phyloP scores from a whole-genome alignment of 2,329 filamentous ascomycete genomes.

The Talaromyces sp. region DNA sequence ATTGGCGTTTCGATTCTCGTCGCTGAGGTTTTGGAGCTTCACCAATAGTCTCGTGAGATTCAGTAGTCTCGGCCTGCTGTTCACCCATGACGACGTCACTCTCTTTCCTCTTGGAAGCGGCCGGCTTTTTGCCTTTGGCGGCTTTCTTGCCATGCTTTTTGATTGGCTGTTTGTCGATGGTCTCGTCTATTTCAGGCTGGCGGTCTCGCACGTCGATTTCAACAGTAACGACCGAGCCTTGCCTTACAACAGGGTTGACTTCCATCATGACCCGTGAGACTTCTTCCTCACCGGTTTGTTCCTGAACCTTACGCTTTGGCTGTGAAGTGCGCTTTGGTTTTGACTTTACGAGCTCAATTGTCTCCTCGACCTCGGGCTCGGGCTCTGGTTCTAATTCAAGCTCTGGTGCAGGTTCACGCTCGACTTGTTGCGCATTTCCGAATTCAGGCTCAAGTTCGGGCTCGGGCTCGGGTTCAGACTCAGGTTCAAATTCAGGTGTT shows the following conservation, averaged over 20 bases:
- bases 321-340: not conserved
- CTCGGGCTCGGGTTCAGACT: not conserved
- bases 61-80: constrained; percentile 12
- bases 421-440: not conserved
- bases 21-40: constrained; percentile 5
- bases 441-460: not conserved
- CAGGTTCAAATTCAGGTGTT: constrained; percentile 2
- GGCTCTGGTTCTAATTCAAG: constrained; percentile 11
- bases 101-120: constrained; percentile 8
- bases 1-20: constrained; percentile 1
- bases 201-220: constrained; percentile 29
- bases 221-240: constrained; percentile 31
- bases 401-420: constrained; percentile 16
- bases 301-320: not conserved
- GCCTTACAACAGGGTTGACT: constrained; percentile 12
- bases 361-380: not conserved
- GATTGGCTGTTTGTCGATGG: constrained; percentile 19
- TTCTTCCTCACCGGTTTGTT: not conserved
- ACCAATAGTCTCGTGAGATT: constrained; percentile 12
- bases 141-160: constrained; percentile 31
- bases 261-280: not conserved
- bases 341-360: not conserved
- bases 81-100: constrained; percentile 21
- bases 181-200: constrained; percentile 32
- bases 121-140: constrained; percentile 32